Conservation (phyloP, 2,329 filamentous ascomycete species). For the Leptographium flavum region DNA sequence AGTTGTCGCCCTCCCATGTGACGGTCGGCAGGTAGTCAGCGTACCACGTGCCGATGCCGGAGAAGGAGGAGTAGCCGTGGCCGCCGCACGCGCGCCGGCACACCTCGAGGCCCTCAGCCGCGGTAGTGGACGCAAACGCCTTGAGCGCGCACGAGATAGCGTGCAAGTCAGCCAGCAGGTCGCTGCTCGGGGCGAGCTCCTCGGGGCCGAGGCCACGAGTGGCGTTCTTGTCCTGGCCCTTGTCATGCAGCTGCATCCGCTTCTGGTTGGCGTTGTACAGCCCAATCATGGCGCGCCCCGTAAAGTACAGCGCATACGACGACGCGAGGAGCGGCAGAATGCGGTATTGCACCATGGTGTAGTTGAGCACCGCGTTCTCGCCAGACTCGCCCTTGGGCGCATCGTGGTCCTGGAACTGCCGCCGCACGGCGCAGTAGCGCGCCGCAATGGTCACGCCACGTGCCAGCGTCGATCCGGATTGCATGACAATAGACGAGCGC, state of each 20-base stretch:
- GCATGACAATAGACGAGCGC: constrained; percentile 57
- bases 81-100: constrained; percentile 65
- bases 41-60: constrained; percentile 63
- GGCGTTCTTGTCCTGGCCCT: constrained; percentile 35
- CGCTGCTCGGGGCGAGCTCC: constrained; percentile 1
- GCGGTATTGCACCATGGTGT: constrained; percentile 67
- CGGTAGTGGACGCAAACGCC: constrained; percentile 55
- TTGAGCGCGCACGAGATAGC: constrained; percentile 66
- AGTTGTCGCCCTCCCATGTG: constrained; percentile 70
- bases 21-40: constrained; percentile 57
- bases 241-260: constrained; percentile 38
- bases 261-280: constrained; percentile 61
- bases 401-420: constrained; percentile 56
- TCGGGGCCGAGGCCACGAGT: neutral
- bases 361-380: constrained; percentile 66
- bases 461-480: constrained; percentile 57
- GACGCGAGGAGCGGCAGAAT: constrained; percentile 58
- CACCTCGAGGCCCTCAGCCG: constrained; percentile 60
- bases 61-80: constrained; percentile 62
- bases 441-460: constrained; percentile 67
- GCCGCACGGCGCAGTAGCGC: constrained; percentile 56
- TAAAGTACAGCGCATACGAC: constrained; percentile 68
- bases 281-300: constrained; percentile 60
- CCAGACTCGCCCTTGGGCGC: constrained; percentile 32
- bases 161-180: constrained; percentile 52